Evolutionary conservation across 345 rosid species (phyloP).

Genomic region (Boechera retrofracta): DNA sequence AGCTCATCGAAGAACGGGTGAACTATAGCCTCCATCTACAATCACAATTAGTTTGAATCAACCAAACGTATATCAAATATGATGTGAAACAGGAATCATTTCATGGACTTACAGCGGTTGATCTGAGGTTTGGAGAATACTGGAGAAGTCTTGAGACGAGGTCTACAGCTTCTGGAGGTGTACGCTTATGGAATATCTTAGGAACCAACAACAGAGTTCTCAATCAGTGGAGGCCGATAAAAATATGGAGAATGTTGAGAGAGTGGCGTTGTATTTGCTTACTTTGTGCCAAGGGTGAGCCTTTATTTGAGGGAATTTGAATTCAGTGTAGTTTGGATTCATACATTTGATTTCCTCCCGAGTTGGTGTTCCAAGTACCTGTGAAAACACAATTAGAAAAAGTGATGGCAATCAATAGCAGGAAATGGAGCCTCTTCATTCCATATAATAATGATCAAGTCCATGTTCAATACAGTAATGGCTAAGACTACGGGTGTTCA

Average conservation of each 20-base stretch:
- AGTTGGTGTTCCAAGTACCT: constrained; percentile 79
- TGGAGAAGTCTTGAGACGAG: constrained; percentile 69
- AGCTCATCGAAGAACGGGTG: constrained; percentile 90
- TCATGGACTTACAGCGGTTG: constrained; percentile 59
- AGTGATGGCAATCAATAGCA: not conserved
- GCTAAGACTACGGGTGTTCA: not conserved
- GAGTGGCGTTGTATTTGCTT: constrained; percentile 32
- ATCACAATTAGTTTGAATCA: constrained; percentile 17
- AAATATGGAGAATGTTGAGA: not conserved
- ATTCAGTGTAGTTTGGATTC: constrained; percentile 78
- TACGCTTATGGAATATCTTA: constrained; percentile 71
- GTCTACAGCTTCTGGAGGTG: constrained; percentile 74
- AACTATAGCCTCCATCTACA: constrained; percentile 55
- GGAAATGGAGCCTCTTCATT: not conserved
- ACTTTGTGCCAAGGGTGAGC: constrained; percentile 99
- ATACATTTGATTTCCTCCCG: constrained; percentile 76
- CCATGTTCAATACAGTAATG: constrained; percentile 1
- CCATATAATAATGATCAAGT: not conserved
- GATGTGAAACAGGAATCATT: not conserved
- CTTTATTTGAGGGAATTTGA: constrained; percentile 92
- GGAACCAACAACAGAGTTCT: constrained; percentile 7
- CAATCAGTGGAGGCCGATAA: not conserved
- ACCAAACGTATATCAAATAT: not conserved
- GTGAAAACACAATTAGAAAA: constrained; percentile 17
- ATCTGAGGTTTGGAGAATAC: constrained; percentile 68